Percentiles rank a stretch among this genome's conserved stretches.
Evolutionary conservation across 305 asterid species (phyloP).

Genomic region (Plantago coronopus): DNA sequence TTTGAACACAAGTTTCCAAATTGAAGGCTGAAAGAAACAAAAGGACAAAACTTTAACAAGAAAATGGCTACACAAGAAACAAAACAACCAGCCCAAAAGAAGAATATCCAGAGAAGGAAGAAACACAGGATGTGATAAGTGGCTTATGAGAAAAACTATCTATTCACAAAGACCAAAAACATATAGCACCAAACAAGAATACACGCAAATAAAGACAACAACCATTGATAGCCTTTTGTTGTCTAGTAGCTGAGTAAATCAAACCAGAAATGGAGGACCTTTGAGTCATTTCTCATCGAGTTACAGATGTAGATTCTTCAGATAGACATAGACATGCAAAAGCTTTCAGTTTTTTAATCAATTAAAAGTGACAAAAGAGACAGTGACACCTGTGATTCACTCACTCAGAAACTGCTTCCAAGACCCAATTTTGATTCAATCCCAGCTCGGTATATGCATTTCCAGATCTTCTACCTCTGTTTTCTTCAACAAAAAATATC

Average conservation of each 20-base stretch:
- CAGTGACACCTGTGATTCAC: conserved; percentile 31
- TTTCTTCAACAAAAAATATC: conserved; percentile 2
- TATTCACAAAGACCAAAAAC: conserved; percentile 31
- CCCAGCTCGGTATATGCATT: conserved; percentile 13
- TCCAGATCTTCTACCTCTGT: conserved; percentile 22
- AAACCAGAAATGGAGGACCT: conserved; percentile 25
- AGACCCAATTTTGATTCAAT: conserved; percentile 17
- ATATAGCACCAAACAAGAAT: conserved; percentile 27
- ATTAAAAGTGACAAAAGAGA: conserved; percentile 14
- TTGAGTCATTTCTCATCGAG: conserved; percentile 26
- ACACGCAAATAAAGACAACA: conserved; percentile 40
- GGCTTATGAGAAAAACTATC: conserved; percentile 21
- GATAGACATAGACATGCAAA: conserved; percentile 15
- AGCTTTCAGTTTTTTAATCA: conserved; percentile 22
- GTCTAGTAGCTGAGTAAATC: conserved; percentile 27
- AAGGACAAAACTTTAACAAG: conserved; percentile 25
- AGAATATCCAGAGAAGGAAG: conserved; percentile 17
- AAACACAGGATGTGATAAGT: conserved; percentile 34
- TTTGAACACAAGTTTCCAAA: conserved; percentile 24
- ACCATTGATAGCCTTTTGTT: conserved; percentile 41
- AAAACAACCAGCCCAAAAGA: conserved; percentile 21
- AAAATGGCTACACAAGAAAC: conserved; percentile 25
- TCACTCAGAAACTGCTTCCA: conserved; percentile 18
- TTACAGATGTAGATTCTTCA: conserved; percentile 13
- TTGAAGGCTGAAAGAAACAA: conserved; percentile 13